Evolutionary conservation across 2,329 filamentous ascomycete genomes (phyloP).

Genomic region (Sporothrix luriei): DNA sequence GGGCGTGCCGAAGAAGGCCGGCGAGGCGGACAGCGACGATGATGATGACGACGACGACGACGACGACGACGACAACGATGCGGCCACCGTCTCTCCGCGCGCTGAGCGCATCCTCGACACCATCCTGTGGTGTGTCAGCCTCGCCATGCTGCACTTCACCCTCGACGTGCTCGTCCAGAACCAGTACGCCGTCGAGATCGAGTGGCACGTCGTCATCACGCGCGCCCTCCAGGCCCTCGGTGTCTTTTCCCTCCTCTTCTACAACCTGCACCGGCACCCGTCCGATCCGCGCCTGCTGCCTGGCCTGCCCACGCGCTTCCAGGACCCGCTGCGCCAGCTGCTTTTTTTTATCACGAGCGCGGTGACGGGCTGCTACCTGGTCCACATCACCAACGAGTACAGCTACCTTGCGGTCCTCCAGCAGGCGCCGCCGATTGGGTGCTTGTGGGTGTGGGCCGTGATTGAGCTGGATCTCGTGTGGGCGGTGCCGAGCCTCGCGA

Average conservation of each 20-base stretch:
- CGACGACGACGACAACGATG: constrained; percentile 39
- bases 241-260: constrained; percentile 61
- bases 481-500: constrained; percentile 59
- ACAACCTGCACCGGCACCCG: constrained; percentile 58
- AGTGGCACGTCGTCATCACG: constrained; percentile 58
- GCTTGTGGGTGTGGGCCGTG: constrained; percentile 90
- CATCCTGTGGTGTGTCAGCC: constrained; percentile 60
- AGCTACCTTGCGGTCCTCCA: constrained; percentile 91
- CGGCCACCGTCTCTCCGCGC: constrained; percentile 46
- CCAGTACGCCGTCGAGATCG: constrained; percentile 71
- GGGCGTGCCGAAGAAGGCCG: constrained; percentile 35
- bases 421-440: constrained; percentile 82
- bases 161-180: constrained; percentile 77
- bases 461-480: constrained; percentile 76
- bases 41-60: constrained; percentile 42
- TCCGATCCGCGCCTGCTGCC: constrained; percentile 55
- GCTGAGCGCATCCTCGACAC: constrained; percentile 59
- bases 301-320: constrained; percentile 51
- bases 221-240: constrained; percentile 57
- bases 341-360: constrained; percentile 67
- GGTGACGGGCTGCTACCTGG: constrained; percentile 72
- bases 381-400: constrained; percentile 76
- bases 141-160: constrained; percentile 74
- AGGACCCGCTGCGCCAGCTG: constrained; percentile 55
- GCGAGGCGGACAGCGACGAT: constrained; percentile 16